Percentiles rank a stretch among this genome's conserved stretches.
phyloP scores from a whole-genome alignment of 176 grass and related monocot species.

The Ampelocalamus luodianensis region DNA sequence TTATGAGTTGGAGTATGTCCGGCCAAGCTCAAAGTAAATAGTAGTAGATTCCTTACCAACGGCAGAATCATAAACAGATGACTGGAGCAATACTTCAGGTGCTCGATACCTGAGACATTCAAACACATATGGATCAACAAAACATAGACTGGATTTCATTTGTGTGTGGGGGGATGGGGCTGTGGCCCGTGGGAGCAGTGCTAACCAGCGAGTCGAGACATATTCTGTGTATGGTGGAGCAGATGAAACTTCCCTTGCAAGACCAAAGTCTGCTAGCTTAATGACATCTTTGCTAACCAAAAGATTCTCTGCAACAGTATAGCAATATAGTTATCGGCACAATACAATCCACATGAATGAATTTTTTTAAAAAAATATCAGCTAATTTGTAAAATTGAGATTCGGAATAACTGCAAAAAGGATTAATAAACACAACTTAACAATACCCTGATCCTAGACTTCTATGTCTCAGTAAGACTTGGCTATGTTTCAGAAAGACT shows the following conservation, averaged over 20 bases:
- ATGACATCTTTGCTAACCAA: conserved; percentile 89
- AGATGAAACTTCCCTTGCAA: conserved; percentile 89
- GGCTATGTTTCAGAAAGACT: neutral
- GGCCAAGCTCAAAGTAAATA: conserved; percentile 43
- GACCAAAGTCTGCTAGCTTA: conserved; percentile 98
- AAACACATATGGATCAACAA: conserved; percentile 41
- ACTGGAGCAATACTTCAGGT: conserved; percentile 94
- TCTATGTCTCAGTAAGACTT: neutral
- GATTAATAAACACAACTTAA: neutral
- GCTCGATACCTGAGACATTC: conserved; percentile 83
- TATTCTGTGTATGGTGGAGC: conserved; percentile 96
- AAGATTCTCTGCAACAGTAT: conserved; percentile 71
- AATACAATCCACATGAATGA: neutral
- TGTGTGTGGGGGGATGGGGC: neutral
- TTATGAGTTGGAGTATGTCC: conserved; percentile 19
- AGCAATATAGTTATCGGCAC: conserved; percentile 31
- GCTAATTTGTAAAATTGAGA: conserved; percentile 12
- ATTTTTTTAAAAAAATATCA: neutral
- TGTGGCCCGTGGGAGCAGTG: neutral
- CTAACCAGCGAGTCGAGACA: conserved; percentile 95
- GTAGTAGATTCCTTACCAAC: conserved; percentile 65
- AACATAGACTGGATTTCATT: conserved; percentile 21
- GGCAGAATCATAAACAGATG: conserved; percentile 85
- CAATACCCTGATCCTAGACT: neutral
- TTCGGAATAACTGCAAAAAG: neutral